Evolutionary conservation across 345 rosid species (phyloP).

Genomic region (Turnera subulata): DNA sequence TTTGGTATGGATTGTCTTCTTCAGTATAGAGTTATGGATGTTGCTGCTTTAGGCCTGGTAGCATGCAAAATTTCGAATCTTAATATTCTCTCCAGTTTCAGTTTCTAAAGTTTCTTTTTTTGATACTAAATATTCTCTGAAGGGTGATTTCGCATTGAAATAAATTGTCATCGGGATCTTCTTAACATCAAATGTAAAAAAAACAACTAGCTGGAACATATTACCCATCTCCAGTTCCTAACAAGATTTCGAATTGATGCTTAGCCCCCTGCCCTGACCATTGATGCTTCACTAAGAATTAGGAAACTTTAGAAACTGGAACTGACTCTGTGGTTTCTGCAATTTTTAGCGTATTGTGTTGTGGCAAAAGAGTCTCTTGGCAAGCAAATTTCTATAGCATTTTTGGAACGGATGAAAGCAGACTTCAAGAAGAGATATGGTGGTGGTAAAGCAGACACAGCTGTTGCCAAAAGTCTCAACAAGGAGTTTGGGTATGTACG

Average conservation of each 20-base stretch:
- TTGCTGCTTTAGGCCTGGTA: background rate
- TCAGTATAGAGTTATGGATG: background rate
- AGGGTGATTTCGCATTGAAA: too few relatives aligned
- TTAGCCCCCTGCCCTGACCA: too few relatives aligned
- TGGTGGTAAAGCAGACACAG: slow-evolving; percentile 95
- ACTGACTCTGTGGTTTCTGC: slow-evolving; percentile 18
- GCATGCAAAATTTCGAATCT: background rate
- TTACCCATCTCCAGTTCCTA: too few relatives aligned
- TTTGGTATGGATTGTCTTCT: background rate
- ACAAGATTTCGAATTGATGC: too few relatives aligned
- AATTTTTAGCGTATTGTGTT: slow-evolving; percentile 79
- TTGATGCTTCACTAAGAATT: too few relatives aligned
- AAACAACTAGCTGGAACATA: too few relatives aligned
- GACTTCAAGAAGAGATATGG: slow-evolving; percentile 91
- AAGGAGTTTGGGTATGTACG: slow-evolving; percentile 82
- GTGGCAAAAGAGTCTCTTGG: slow-evolving; percentile 89
- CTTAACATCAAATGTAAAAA: too few relatives aligned
- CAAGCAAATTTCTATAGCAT: slow-evolving; percentile 91
- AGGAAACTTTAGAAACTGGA: too few relatives aligned
- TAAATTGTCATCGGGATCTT: too few relatives aligned
- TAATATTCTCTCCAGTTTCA: background rate
- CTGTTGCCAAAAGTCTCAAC: slow-evolving; percentile 84
- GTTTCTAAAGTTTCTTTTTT: too few relatives aligned
- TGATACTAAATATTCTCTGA: too few relatives aligned
- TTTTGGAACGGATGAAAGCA: slow-evolving; percentile 84